Evolutionary conservation across 768 basidiomycete species (phyloP).

Genomic region (Termitomyces sp.): DNA sequence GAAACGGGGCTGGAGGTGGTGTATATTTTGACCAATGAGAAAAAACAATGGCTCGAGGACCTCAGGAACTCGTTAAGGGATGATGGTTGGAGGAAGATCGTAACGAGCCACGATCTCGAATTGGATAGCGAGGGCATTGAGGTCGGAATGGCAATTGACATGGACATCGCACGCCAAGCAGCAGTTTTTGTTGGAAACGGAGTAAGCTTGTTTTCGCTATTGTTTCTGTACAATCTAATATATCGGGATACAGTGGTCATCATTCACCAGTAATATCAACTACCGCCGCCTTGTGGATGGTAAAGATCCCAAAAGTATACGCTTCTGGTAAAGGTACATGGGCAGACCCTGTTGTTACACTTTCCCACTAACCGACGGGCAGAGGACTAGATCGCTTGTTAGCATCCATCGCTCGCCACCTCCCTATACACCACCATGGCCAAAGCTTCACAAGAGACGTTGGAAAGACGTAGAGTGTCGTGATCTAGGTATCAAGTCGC

Average conservation of each 20-base stretch:
- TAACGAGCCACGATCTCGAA: slow-evolving; percentile 26
- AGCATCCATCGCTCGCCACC: too few relatives aligned
- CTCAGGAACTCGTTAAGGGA: slow-evolving; percentile 22
- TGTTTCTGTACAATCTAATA: background rate
- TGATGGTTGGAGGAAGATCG: slow-evolving; percentile 28
- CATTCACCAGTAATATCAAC: slow-evolving; percentile 34
- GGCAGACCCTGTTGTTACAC: background rate
- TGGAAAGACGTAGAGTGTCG: too few relatives aligned
- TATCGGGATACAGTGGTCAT: slow-evolving; percentile 28
- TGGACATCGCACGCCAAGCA: slow-evolving; percentile 33
- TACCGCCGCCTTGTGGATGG: slow-evolving; percentile 31
- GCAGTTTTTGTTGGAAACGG: slow-evolving; percentile 40
- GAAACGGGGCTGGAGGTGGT: slow-evolving; percentile 20
- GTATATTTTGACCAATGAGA: slow-evolving; percentile 36
- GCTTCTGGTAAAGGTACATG: slow-evolving; percentile 21
- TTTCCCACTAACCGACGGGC: background rate
- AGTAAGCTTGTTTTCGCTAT: slow-evolving; percentile 17
- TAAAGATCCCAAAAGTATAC: slow-evolving; percentile 25
- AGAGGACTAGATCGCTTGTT: background rate
- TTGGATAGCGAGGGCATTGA: slow-evolving; percentile 30
- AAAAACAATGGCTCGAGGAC: slow-evolving; percentile 24
- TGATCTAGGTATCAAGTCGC: too few relatives aligned
- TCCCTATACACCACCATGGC: too few relatives aligned
- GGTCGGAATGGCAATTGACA: slow-evolving; percentile 34
- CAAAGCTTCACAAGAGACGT: too few relatives aligned